Percentiles rank a stretch among this genome's conserved stretches.
Conservation (phyloP, 768 basidiomycete species). For the Mrakia gelida region DNA sequence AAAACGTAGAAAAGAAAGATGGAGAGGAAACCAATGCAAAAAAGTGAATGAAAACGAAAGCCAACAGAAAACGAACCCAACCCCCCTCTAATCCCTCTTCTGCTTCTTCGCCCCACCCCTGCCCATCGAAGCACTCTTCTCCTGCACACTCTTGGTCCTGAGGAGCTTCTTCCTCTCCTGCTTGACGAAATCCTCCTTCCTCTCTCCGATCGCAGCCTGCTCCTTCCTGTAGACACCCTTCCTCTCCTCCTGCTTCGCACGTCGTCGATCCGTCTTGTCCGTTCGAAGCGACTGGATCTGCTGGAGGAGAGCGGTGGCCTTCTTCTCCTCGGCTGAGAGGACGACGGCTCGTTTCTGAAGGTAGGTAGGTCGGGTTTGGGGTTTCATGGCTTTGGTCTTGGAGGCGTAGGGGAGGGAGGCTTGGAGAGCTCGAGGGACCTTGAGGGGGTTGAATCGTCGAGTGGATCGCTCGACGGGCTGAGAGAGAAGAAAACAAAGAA, state of each 20-base stretch:
- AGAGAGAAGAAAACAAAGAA: neutral
- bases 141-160: conserved; percentile 42
- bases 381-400: conserved; percentile 77
- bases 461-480: conserved; percentile 66
- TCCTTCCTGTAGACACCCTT: conserved; percentile 65
- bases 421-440: conserved; percentile 85
- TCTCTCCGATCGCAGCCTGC: conserved; percentile 55
- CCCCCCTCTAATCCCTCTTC: conserved; percentile 27
- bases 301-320: conserved; percentile 81
- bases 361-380: conserved; percentile 69
- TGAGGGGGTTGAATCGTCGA: conserved; percentile 84
- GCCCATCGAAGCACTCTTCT: conserved; percentile 37
- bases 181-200: conserved; percentile 41
- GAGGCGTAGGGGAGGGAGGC: conserved; percentile 83
- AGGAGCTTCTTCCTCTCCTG: conserved; percentile 43
- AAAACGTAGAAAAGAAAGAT: neutral
- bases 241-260: conserved; percentile 81
- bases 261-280: conserved; percentile 72
- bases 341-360: conserved; percentile 91
- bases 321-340: conserved; percentile 91
- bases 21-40: neutral
- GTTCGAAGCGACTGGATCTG: conserved; percentile 89
- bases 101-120: conserved; percentile 38
- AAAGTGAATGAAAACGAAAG: neutral
- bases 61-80: neutral